phyloP scores from a whole-genome alignment of 179 eudicot species.

The Spinacia oleracea region DNA sequence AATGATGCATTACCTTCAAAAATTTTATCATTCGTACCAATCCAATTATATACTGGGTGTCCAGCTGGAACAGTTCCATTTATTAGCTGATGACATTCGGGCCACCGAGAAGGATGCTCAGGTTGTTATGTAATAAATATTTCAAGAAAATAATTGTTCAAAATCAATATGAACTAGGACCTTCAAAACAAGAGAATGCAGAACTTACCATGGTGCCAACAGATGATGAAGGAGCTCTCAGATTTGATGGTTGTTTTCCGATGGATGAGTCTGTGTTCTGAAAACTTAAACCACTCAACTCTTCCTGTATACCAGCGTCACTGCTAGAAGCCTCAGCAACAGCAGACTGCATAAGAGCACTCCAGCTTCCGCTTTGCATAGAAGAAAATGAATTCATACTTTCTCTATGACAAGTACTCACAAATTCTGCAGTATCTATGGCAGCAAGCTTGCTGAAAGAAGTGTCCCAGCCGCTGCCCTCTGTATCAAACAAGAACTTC shows the following conservation, averaged over 20 bases:
- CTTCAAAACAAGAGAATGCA: not conserved
- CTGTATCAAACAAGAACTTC: conserved; percentile 71
- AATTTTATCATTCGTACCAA: not conserved
- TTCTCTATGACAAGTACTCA: conserved; percentile 29
- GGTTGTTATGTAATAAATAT: not conserved
- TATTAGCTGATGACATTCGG: not conserved
- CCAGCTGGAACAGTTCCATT: not conserved
- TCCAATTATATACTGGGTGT: conserved; percentile 1
- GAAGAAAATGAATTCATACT: conserved; percentile 42
- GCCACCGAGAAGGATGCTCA: not conserved
- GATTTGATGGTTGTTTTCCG: conserved; percentile 31
- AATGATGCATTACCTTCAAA: not conserved
- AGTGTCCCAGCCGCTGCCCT: conserved; percentile 73
- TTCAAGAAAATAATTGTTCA: not conserved
- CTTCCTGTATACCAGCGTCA: conserved; percentile 52
- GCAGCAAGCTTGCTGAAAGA: conserved; percentile 50
- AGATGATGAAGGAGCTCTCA: conserved; percentile 5
- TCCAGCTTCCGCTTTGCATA: conserved; percentile 82
- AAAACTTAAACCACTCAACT: conserved; percentile 52
- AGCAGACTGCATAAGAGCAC: conserved; percentile 96
- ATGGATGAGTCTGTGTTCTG: conserved; percentile 42
- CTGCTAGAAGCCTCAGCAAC: conserved; percentile 71
- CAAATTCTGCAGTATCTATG: conserved; percentile 33
- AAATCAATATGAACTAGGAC: not conserved
- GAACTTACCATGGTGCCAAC: conserved; percentile 7